Evolutionary conservation across 2,329 filamentous ascomycete species (phyloP), one percentile per base, ranked within the genome.

Genomic region (Harringtonia aguacate): DNA sequence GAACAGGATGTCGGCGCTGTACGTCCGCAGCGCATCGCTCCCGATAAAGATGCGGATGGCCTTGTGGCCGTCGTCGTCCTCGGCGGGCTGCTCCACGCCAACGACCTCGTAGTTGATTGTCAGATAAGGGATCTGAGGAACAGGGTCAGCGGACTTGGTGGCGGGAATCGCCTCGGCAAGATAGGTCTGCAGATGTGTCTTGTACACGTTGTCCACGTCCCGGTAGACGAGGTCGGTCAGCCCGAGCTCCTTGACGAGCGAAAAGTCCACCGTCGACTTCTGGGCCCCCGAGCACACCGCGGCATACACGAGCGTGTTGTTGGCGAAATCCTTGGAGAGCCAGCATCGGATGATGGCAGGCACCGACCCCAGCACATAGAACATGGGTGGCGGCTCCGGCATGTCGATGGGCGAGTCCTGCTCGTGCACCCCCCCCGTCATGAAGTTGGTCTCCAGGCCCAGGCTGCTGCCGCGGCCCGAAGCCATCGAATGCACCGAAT

Each of bases 341-440:
- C 92, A 97, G 67, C 92, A 98, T 48, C 92, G 83, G 46, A 97
- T 86, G 52, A 98, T 95, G 27, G 88, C 86, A 7, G 92, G 92
- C 7, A 94, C 88, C 8, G 89, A 84, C 13, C 90, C 88, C 15
- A 95, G 70, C 42, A 94, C 75, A 58, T 88, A 87, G 46, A 95
- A 72, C 9, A 87, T 86, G 30, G 88, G 86, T 17, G 89, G 86
- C 35, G 90, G 84, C 35, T 77, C 79, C 22, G 82, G 81, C 22
- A 81, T 77, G 44, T 86, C 80, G 41, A 84, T 62, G 12, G 86
- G 80, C 28, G 84, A 86, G 46, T 80, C 77, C 44, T 79, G 76
- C 31, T 79, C 75, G 40, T 81, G 76, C 21, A n/a, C n/a, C n/a
- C 72, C 71, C 46, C 73, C 71, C 53, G 76, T 72, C 52, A 77